phyloP scores from a whole-genome alignment of 2,329 filamentous ascomycete species.

The Fusarium sp. region DNA sequence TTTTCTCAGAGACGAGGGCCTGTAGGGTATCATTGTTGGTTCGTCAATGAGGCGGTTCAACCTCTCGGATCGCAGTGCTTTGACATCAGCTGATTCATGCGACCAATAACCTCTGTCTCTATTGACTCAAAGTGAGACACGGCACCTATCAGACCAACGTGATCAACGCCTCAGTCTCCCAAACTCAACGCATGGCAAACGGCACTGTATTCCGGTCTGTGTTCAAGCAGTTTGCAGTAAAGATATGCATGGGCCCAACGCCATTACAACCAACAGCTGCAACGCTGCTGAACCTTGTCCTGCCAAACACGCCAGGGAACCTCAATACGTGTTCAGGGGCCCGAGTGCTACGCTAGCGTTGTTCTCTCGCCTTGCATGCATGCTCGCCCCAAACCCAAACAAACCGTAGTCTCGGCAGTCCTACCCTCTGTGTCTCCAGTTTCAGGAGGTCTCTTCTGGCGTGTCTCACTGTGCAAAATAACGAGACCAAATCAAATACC shows the following conservation, averaged over 20 bases:
- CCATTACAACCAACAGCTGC: neutral
- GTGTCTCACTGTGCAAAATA: neutral
- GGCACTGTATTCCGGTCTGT: neutral
- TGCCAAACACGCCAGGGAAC: neutral
- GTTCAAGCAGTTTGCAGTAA: constrained; percentile 17
- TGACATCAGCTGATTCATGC: neutral
- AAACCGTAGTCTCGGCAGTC: constrained; percentile 4
- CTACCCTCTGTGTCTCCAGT: neutral
- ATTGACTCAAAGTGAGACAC: neutral
- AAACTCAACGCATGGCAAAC: neutral
- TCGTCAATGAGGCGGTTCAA: neutral
- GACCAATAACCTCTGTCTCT: neutral
- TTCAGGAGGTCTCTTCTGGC: neutral
- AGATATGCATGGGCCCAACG: neutral
- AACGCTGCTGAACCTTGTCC: neutral
- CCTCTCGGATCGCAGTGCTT: neutral
- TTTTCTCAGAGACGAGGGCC: neutral
- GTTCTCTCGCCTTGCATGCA: constrained; percentile 14
- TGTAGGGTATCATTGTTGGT: neutral
- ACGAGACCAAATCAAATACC: neutral
- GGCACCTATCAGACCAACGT: neutral
- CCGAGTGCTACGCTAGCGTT: constrained; percentile 4
- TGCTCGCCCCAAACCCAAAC: neutral
- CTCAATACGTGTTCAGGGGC: neutral
- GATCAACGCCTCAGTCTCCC: neutral